A percentile compares a stretch with the other conserved stretches of the same genome.
Conservation (phyloP, 139 green algal genomes). For the Coccomyxa sp. region DNA sequence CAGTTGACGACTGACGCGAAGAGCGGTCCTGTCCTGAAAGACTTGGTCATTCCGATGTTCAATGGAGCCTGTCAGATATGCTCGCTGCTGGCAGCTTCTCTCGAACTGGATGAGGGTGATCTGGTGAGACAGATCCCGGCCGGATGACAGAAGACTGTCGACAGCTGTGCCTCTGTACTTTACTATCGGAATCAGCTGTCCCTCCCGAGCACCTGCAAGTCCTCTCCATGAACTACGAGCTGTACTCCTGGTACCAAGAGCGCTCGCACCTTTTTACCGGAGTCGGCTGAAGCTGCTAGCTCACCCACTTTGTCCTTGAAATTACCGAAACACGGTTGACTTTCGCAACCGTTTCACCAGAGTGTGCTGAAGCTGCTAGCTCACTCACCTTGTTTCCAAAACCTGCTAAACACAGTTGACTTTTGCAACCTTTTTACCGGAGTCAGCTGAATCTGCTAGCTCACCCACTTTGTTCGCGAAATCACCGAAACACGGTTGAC, state of each 20-base stretch:
- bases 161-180: neutral
- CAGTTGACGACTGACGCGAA: neutral
- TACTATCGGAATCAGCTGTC: neutral
- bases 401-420: neutral
- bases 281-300: neutral
- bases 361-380: neutral
- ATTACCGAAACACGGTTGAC: neutral
- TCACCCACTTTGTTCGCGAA: neutral
- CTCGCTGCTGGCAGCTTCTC: neutral
- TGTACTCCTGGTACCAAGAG: neutral
- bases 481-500: neutral
- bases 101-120: neutral
- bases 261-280: neutral
- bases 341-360: neutral
- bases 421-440: neutral
- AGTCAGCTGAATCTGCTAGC: neutral
- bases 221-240: neutral
- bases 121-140: neutral
- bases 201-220: neutral
- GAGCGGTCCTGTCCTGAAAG: neutral
- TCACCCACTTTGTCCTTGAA: neutral
- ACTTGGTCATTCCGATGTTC: slow-evolving; percentile 1
- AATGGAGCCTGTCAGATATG: slow-evolving; percentile 1
- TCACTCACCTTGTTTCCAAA: neutral
- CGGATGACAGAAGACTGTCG: neutral